Percentiles rank a stretch among this genome's conserved stretches.
phyloP scores from a whole-genome alignment of 2,329 filamentous ascomycete genomes.

The Aspergillus aculeatus region DNA sequence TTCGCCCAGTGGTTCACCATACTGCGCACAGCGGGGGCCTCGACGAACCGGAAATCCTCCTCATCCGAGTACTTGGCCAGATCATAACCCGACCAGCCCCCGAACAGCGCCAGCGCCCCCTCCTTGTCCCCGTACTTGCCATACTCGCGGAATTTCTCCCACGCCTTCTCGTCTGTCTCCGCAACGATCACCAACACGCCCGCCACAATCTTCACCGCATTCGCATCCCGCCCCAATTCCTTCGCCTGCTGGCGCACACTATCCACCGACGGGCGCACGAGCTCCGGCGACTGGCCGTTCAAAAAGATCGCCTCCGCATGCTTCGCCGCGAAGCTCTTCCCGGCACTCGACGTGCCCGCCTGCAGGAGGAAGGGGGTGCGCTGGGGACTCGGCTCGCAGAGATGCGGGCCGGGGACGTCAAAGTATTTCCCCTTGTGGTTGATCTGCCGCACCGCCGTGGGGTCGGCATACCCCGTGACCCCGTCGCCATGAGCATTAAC shows the following conservation, averaged over 20 bases:
- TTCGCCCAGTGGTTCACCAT: constrained; percentile 48
- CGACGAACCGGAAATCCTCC: constrained; percentile 47
- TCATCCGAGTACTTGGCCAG: constrained; percentile 45
- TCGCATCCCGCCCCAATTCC: constrained; percentile 39
- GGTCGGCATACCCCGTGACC: constrained; percentile 32
- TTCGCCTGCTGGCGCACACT: constrained; percentile 42
- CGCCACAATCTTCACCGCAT: constrained; percentile 45
- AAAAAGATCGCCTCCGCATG: constrained; percentile 50
- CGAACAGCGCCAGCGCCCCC: constrained; percentile 47
- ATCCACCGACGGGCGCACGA: constrained; percentile 44
- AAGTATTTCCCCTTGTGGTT: constrained; percentile 45
- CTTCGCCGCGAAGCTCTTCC: constrained; percentile 47
- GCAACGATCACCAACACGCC: constrained; percentile 47
- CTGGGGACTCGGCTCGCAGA: constrained; percentile 47
- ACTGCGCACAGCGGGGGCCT: constrained; percentile 43
- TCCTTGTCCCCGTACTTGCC: constrained; percentile 47
- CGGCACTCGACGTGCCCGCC: constrained; percentile 48
- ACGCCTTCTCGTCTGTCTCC: constrained; percentile 46
- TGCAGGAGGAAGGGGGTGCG: constrained; percentile 51
- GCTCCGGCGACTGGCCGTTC: constrained; percentile 44
- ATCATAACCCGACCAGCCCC: constrained; percentile 50
- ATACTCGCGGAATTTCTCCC: constrained; percentile 44
- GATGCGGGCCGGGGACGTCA: constrained; percentile 45
- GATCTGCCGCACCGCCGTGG: constrained; percentile 37
- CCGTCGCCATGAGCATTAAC: constrained; percentile 21